Evolutionary conservation across 2,329 filamentous ascomycete genomes (phyloP).

Genomic region (Colletotrichum simmondsii): DNA sequence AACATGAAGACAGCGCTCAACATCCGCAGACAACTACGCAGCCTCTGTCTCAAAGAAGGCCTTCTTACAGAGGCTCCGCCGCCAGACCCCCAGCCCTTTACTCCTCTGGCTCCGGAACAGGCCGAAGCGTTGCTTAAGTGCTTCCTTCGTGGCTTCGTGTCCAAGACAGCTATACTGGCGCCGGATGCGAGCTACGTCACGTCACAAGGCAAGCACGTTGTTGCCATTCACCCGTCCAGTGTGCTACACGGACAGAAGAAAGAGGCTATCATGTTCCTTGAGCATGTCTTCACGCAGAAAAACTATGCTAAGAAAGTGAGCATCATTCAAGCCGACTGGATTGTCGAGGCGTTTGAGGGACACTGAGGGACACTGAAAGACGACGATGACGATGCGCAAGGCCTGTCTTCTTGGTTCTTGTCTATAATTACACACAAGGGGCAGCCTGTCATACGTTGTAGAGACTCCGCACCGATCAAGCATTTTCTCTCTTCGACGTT

Average conservation of each 20-base stretch:
- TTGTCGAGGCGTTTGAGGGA: constrained; percentile 59
- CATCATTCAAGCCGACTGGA: constrained; percentile 69
- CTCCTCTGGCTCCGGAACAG: constrained; percentile 63
- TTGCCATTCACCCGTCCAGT: constrained; percentile 72
- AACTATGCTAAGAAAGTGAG: constrained; percentile 76
- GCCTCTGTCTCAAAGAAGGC: constrained; percentile 63
- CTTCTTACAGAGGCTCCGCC: constrained; percentile 58
- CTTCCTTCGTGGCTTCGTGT: constrained; percentile 70
- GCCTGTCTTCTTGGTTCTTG: neutral
- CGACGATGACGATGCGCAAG: neutral
- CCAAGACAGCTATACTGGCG: constrained; percentile 69
- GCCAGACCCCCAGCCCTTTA: constrained; percentile 66
- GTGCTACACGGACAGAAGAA: constrained; percentile 71
- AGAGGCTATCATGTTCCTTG: constrained; percentile 76
- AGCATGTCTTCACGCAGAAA: constrained; percentile 74
- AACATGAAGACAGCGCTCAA: constrained; percentile 73
- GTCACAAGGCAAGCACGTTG: constrained; percentile 67
- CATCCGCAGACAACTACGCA: constrained; percentile 70
- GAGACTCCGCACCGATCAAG: neutral
- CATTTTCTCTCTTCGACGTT: neutral
- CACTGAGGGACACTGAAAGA: constrained; percentile 38
- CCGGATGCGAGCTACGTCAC: constrained; percentile 72
- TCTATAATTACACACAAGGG: neutral
- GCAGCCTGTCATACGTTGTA: neutral
- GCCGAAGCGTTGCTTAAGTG: constrained; percentile 67